Evolutionary conservation across 306 rosid species (phyloP), one percentile per base, ranked within the genome.

Genomic region (Prosopis cineraria): DNA sequence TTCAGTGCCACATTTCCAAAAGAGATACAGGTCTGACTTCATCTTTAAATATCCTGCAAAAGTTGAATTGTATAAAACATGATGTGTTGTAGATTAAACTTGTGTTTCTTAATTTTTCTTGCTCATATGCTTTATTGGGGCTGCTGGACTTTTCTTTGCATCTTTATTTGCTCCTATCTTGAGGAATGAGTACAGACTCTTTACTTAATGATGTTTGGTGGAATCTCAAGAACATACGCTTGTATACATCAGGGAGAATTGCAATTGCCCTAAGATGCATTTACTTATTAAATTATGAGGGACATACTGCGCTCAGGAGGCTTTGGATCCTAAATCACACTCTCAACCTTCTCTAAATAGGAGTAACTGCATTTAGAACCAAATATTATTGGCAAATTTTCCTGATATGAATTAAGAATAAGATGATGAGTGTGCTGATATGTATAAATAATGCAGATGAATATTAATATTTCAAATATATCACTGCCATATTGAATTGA

Each of bases 1-100:
- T 91, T 91, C 78, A 91, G 96, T 82, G 96, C 96, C 13, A 89
- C 96, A 74, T 91, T 91, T 79, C 96, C 96, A 0, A 89, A 85
- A 81, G 96, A 91, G 80, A 91, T 91, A 73, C 96, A 91, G 93
- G 96, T 91, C 31, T 43, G 81, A 27, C 77, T 50, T 4, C 41
- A 24, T 81, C 40, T 58, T 1, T 59, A 37, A 24, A 10, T 11
- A 24, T 53, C 41, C 50, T 71, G 50, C 25, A 19, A 40, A 36
- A 72, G 19, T 58, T 67, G 33, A 43, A 17, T 40, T 47, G 5
- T 65, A 41, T 47, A 50, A 17, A 60, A 19, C 20, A 25, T 70
- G 33, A 52, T 22, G 29, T 14, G n/a, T 58, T 47, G 43, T 55
- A 36, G 19, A 6, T 31, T 73, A 14, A 33, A 56, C 2, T 41